Percentiles rank a stretch among this genome's conserved stretches.
phyloP scores from a whole-genome alignment of 139 green algal species.

The Chlamydomonas incerta region DNA sequence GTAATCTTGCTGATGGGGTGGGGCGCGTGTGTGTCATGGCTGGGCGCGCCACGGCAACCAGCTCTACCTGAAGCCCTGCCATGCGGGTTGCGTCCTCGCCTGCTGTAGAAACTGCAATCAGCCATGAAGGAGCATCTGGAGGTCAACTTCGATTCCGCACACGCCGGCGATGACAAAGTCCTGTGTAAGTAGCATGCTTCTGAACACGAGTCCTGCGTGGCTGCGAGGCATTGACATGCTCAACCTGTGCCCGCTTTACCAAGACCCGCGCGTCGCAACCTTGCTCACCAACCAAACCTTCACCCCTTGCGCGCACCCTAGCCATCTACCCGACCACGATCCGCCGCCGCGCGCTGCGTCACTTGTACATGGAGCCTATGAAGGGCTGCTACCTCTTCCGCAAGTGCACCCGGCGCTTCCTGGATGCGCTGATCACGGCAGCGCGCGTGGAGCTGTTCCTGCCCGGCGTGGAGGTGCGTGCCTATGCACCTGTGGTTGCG shows the following conservation, averaged over 20 bases:
- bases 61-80: no score
- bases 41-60: no score
- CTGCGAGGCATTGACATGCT: no score
- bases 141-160: slow-evolving; percentile 72
- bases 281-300: background rate
- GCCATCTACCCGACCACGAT: slow-evolving; percentile 64
- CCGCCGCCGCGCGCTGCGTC: slow-evolving; percentile 45
- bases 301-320: slow-evolving; percentile 5
- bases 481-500: no score
- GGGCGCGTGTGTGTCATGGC: no score
- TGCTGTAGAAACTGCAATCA: slow-evolving; percentile 27
- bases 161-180: slow-evolving; percentile 68
- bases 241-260: no score
- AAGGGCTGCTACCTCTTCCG: slow-evolving; percentile 71
- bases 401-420: slow-evolving; percentile 57
- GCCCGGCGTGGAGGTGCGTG: slow-evolving; percentile 32
- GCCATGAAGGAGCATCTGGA: slow-evolving; percentile 76
- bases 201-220: no score
- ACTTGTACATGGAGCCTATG: slow-evolving; percentile 65
- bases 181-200: background rate
- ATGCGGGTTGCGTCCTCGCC: no score
- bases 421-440: slow-evolving; percentile 71
- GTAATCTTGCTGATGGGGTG: no score
- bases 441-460: slow-evolving; percentile 74
- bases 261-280: background rate